These are phyloP conservation scores for Debaryomyces psychrophilus DNA, from an alignment of 1,139 yeast genomes.

Conservation along the genomic window DNA sequence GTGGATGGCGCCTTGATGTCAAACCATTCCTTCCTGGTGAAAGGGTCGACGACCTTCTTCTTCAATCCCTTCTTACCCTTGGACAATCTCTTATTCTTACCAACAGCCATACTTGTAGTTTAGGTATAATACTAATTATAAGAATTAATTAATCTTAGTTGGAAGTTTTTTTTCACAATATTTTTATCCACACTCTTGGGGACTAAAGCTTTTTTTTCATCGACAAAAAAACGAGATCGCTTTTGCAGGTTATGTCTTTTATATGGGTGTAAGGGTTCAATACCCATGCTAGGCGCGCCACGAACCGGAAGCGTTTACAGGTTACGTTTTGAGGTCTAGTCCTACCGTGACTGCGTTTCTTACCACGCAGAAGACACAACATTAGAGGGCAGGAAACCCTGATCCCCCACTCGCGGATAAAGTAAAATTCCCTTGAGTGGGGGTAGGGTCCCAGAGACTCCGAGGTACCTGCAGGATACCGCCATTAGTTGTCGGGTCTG, in stretches of 20 bases:
- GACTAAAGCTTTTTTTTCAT: slow-evolving; percentile 10
- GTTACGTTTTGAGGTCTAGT: background rate
- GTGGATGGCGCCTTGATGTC: slow-evolving; percentile 57
- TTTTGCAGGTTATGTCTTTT: slow-evolving; percentile 17
- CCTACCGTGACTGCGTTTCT: background rate
- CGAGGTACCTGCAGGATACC: background rate
- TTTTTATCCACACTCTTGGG: slow-evolving; percentile 6
- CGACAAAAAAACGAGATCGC: slow-evolving; percentile 14
- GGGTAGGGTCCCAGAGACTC: background rate
- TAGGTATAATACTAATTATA: slow-evolving; percentile 10
- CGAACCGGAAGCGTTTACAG: background rate
- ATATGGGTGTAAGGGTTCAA: background rate
- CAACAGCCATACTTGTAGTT: slow-evolving; percentile 48
- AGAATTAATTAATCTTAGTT: slow-evolving; percentile 2
- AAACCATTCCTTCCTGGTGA: slow-evolving; percentile 57
- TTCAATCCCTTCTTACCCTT: slow-evolving; percentile 56
- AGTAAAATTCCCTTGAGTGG: too few relatives aligned
- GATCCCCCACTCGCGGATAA: too few relatives aligned
- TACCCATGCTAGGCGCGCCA: background rate
- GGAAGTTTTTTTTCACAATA: slow-evolving; percentile 8
- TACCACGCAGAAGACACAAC: too few relatives aligned
- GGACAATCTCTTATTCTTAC: slow-evolving; percentile 57
- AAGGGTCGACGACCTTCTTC: slow-evolving; percentile 56
- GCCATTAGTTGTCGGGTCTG: background rate
- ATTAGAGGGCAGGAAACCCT: too few relatives aligned